Evolutionary conservation across 1,139 yeast genomes (phyloP), one percentile per base, ranked within the genome.

Genomic region (Trichomonascaceae sp.): DNA sequence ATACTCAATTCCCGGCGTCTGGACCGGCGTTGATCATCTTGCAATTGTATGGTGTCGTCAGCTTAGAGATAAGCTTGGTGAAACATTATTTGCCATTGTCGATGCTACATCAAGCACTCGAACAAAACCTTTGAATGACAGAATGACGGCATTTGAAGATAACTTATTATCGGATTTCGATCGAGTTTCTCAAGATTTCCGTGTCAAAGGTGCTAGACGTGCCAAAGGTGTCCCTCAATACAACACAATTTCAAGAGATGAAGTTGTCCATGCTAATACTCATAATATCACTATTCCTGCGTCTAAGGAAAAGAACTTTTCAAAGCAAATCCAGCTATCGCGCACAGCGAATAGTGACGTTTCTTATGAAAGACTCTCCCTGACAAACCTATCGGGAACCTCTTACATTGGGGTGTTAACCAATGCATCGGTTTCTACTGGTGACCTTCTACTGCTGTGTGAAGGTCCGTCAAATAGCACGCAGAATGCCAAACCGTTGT

Each of bases 21-120:
- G 98, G 96, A 85, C 96, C 0, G 87, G 97, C 0, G 83, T 91
- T 47, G 99, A 95, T 68, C 99, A 95, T 70, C 77, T 90, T 61
- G 98, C 99, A 0, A 84, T 95, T 53, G 96, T 91, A 0, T 95
- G 99, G 99, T 95, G 99, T 70, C 87, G 84, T 57, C 98, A 93
- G 67, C 72, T 90, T 44, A 78, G 99, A 53, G 75, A 78, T 45
- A 80, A 78, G 7, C 61, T 93, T 2, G 85, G 87, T 12, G 74
- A 75, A 48, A 72, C 83, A 0, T 66, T 95, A 32, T 71, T 87
- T 47, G 85, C 81, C 45, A 75, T 86, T 17, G 79, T 81, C 2
- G 86, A 87, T 63, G 66, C 68, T 30, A 58, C 61, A 0, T 62
- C 73, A 0, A 73, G 82, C 0, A 89, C 95, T 57, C 69, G 15